Conservation (phyloP, 2,329 filamentous ascomycete genomes). For the Cladosporium halotolerans region DNA sequence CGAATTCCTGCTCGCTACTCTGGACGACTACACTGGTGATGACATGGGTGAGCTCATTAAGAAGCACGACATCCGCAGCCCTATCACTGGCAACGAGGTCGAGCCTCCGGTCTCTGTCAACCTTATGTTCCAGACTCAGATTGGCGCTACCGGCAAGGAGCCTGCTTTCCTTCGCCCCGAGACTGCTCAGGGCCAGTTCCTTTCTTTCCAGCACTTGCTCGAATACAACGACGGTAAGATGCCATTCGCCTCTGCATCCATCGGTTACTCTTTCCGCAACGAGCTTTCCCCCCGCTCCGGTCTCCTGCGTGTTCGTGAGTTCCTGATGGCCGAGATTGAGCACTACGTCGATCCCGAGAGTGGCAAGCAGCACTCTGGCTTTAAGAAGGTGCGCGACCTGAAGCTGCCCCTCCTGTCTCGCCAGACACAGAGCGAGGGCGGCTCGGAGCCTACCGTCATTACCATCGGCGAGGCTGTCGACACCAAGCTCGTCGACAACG, state of each 20-base stretch:
- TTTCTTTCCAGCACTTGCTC: constrained; percentile 93
- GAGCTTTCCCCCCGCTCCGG: constrained; percentile 92
- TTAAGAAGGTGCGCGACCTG: constrained; percentile 75
- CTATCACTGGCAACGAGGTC: constrained; percentile 68
- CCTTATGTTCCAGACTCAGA: constrained; percentile 96
- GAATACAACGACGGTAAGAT: constrained; percentile 94
- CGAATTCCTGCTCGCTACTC: constrained; percentile 81
- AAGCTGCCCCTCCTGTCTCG: constrained; percentile 81
- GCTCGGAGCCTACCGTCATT: constrained; percentile 67
- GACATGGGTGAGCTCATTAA: constrained; percentile 82
- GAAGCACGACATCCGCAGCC: constrained; percentile 88
- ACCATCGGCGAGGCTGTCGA: constrained; percentile 81
- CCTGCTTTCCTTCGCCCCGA: constrained; percentile 85
- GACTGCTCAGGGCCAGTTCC: constrained; percentile 95
- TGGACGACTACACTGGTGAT: constrained; percentile 88
- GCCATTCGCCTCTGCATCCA: constrained; percentile 94
- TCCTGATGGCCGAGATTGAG: constrained; percentile 98
- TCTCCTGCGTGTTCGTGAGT: constrained; percentile 89
- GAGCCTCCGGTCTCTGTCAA: constrained; percentile 86
- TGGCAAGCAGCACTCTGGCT: constrained; percentile 89
- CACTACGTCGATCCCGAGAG: constrained; percentile 93
- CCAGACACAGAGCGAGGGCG: constrained; percentile 77
- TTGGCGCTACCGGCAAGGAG: constrained; percentile 84
- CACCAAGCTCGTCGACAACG: constrained; percentile 81
- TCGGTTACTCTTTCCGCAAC: constrained; percentile 97